Evolutionary conservation across 805 yeast species (phyloP).

Genomic region (Spencermartinsiella europaea): DNA sequence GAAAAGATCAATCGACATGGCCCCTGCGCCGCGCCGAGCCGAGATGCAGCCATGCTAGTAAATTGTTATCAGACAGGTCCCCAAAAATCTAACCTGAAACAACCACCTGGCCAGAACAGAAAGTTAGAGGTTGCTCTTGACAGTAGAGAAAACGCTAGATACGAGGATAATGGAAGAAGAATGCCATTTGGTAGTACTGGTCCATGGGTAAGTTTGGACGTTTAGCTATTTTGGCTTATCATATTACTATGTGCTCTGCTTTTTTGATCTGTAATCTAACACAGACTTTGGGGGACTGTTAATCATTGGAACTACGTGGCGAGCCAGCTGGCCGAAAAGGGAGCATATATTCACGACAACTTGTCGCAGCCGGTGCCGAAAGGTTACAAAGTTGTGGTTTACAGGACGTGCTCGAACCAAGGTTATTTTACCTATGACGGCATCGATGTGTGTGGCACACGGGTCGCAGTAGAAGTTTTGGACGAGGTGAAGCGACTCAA

Average conservation of each 20-base stretch:
- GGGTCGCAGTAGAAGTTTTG: slow-evolving; percentile 65
- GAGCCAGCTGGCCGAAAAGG: slow-evolving; percentile 38
- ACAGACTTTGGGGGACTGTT: slow-evolving; percentile 68
- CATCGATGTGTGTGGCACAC: slow-evolving; percentile 73
- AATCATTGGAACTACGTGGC: slow-evolving; percentile 61
- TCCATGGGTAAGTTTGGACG: slow-evolving; percentile 46
- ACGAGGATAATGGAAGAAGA: slow-evolving; percentile 6
- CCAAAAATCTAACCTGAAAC: no score
- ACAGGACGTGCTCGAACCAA: slow-evolving; percentile 53
- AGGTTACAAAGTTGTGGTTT: slow-evolving; percentile 34
- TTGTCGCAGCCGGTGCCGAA: slow-evolving; percentile 12
- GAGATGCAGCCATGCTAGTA: no score
- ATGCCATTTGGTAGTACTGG: slow-evolving; percentile 56
- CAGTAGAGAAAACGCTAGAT: no score
- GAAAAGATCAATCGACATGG: no score
- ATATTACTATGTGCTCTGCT: no score
- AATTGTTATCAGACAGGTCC: no score
- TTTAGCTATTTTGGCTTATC: not conserved
- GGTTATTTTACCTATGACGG: slow-evolving; percentile 85
- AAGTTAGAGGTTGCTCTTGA: no score
- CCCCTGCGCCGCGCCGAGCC: no score
- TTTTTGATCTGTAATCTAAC: no score
- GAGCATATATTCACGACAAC: slow-evolving; percentile 25
- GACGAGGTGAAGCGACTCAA: slow-evolving; percentile 31
- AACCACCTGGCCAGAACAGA: no score